These are phyloP conservation scores for Cryphonectria radicalis DNA, from an alignment of 2,329 filamentous ascomycete genomes.

Conservation along the genomic window DNA sequence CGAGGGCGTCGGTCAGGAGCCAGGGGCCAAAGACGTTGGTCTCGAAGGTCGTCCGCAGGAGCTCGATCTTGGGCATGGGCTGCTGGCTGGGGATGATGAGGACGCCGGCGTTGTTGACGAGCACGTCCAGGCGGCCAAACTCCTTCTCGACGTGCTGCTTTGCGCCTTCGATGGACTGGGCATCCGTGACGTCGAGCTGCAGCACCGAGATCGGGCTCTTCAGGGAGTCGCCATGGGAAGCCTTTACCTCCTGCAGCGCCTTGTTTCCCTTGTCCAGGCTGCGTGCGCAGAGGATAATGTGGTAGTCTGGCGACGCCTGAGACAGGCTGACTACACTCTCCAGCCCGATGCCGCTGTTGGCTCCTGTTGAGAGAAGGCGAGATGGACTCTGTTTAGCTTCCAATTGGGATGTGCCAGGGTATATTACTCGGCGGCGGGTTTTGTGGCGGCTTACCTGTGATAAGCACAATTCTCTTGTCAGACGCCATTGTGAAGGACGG, in stretches of 20 bases:
- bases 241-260: constrained; percentile 1
- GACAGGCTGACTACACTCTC: constrained; percentile 10
- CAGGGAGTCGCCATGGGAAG: constrained; percentile 1
- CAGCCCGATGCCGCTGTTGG: constrained; percentile 15
- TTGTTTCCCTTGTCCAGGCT: constrained; percentile 10
- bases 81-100: constrained; percentile 45
- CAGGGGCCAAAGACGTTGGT: constrained; percentile 40
- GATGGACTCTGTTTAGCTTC: background rate
- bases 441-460: constrained; percentile 7
- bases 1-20: constrained; percentile 38
- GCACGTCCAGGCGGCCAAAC: constrained; percentile 47
- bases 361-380: background rate
- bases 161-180: constrained; percentile 41
- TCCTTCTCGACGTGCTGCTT: constrained; percentile 40
- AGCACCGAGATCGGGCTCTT: constrained; percentile 33
- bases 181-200: constrained; percentile 43
- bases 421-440: background rate
- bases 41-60: constrained; percentile 55
- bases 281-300: constrained; percentile 5
- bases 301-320: constrained; percentile 10
- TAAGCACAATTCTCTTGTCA: constrained; percentile 15
- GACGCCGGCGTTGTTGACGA: constrained; percentile 50
- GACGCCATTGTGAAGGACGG: constrained; percentile 1
- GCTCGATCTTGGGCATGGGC: constrained; percentile 55
- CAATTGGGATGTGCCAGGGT: background rate